Percentiles rank a stretch among this genome's conserved stretches.
Conservation (phyloP, 2,329 filamentous ascomycete genomes). For the Botryotinia convoluta region DNA sequence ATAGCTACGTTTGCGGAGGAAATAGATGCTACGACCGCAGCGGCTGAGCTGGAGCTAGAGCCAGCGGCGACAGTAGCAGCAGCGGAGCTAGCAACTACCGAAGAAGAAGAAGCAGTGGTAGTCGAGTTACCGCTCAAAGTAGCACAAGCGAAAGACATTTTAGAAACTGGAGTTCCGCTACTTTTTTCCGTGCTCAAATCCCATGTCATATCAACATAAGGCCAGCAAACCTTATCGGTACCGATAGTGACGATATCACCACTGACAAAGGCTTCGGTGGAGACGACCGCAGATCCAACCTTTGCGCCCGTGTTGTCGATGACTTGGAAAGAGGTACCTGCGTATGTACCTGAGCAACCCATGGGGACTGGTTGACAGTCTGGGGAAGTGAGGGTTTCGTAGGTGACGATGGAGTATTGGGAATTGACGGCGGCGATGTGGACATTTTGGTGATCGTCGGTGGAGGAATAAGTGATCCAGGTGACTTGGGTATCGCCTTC, state of each 20-base stretch:
- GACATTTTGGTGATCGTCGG: constrained; percentile 55
- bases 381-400: constrained; percentile 59
- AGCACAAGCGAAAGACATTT: constrained; percentile 54
- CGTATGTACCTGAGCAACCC: constrained; percentile 57
- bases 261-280: constrained; percentile 55
- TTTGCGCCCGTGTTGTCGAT: constrained; percentile 50
- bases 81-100: neutral
- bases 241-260: constrained; percentile 61
- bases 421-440: constrained; percentile 55
- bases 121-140: constrained; percentile 18
- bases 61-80: neutral
- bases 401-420: constrained; percentile 53
- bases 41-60: neutral
- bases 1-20: neutral
- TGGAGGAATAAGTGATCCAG: constrained; percentile 53
- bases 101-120: neutral
- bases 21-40: neutral
- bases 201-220: constrained; percentile 57
- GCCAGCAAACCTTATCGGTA: constrained; percentile 55
- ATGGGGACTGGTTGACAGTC: constrained; percentile 56
- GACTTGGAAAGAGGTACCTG: constrained; percentile 58
- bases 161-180: constrained; percentile 34
- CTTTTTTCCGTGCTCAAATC: constrained; percentile 37
- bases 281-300: constrained; percentile 51
- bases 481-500: constrained; percentile 58